Conservation (phyloP, 495 filamentous ascomycete species). For the Penicillium desertorum region DNA sequence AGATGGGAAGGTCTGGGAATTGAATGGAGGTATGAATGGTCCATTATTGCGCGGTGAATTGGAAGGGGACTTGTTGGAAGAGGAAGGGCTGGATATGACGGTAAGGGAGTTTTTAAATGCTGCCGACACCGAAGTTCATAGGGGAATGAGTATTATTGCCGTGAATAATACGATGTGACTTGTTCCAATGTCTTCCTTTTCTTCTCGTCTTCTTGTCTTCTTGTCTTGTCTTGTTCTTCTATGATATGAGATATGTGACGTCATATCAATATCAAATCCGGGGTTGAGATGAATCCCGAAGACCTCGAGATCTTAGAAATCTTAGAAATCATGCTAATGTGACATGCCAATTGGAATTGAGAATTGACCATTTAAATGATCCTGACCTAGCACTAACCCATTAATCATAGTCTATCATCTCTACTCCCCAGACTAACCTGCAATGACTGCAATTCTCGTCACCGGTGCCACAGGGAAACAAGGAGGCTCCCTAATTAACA, state of each 20-base stretch:
- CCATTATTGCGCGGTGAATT: slow-evolving; percentile 69
- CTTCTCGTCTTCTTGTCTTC: background rate
- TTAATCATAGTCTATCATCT: background rate
- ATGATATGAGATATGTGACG: slow-evolving; percentile 1
- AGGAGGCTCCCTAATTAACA: slow-evolving; percentile 60
- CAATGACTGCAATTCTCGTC: slow-evolving; percentile 51
- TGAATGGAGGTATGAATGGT: slow-evolving; percentile 74
- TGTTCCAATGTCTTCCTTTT: background rate
- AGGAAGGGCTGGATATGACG: slow-evolving; percentile 61
- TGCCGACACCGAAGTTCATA: slow-evolving; percentile 53
- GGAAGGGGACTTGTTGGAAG: slow-evolving; percentile 64
- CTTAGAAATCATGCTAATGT: background rate
- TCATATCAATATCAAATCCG: background rate
- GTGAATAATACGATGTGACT: slow-evolving; percentile 5
- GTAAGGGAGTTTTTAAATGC: slow-evolving; percentile 59
- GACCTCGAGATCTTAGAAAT: background rate
- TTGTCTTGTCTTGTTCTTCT: background rate
- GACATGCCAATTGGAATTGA: background rate
- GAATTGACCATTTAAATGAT: background rate
- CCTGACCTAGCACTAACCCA: background rate
- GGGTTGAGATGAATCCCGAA: slow-evolving; percentile 5
- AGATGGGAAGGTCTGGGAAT: slow-evolving; percentile 71
- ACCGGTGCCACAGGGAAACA: slow-evolving; percentile 69
- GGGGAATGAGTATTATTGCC: slow-evolving; percentile 66
- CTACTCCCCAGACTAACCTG: background rate